These are phyloP conservation scores for Caryocar brasiliense DNA, from an alignment of 441 rosid species.

Conservation along the genomic window DNA sequence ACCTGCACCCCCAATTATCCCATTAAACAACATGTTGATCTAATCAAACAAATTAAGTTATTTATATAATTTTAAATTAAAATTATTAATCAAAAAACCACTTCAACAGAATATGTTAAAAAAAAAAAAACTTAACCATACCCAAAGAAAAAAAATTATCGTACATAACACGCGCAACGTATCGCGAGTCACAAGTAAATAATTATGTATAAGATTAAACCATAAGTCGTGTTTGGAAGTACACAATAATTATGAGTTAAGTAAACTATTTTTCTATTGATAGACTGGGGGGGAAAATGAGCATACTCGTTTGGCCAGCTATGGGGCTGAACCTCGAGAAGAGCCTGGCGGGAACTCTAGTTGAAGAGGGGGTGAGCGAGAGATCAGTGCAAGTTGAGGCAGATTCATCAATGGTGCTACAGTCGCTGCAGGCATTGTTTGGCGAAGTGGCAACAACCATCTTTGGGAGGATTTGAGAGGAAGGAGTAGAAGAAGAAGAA, in stretches of 20 bases:
- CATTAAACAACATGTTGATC: not conserved
- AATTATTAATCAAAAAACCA: too few relatives aligned
- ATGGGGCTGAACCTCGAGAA: constrained; percentile 15
- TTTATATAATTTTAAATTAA: too few relatives aligned
- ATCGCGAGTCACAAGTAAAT: too few relatives aligned
- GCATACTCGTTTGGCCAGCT: constrained; percentile 17
- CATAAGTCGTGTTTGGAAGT: too few relatives aligned
- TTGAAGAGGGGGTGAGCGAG: constrained; percentile 46
- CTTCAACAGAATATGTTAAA: too few relatives aligned
- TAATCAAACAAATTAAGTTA: not conserved
- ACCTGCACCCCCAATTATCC: constrained; percentile 15
- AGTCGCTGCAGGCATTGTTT: constrained; percentile 33
- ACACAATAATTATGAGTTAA: not conserved
- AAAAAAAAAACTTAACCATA: too few relatives aligned
- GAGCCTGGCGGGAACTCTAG: constrained; percentile 15
- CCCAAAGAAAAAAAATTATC: too few relatives aligned
- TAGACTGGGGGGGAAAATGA: not conserved
- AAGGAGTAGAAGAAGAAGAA: constrained; percentile 15
- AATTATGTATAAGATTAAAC: too few relatives aligned
- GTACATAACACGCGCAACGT: too few relatives aligned
- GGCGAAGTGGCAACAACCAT: constrained; percentile 7
- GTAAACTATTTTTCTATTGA: not conserved
- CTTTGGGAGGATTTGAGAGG: constrained; percentile 1
- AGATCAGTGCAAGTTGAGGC: constrained; percentile 54
- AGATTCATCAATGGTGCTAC: constrained; percentile 39